Evolutionary conservation across 208 protist species (phyloP).

Genomic region (Wallacemonas collosoma): DNA sequence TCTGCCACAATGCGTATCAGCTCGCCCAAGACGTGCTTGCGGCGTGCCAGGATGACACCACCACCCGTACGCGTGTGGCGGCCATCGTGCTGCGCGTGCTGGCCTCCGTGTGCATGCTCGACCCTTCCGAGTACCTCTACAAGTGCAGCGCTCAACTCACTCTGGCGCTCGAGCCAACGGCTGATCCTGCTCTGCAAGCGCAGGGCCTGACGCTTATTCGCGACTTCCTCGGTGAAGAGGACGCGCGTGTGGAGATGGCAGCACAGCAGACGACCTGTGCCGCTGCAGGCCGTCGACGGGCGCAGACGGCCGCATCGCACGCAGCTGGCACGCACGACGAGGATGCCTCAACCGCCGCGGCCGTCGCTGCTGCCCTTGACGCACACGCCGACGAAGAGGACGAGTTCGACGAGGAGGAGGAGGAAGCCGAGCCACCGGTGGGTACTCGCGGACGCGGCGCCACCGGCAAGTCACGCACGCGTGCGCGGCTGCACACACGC

Average conservation of each 20-base stretch:
- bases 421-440: constrained; percentile 4
- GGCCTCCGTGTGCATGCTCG: constrained; percentile 80
- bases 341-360: neutral
- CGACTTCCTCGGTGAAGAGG: constrained; percentile 86
- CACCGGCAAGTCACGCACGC: neutral
- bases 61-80: constrained; percentile 28
- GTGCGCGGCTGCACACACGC: neutral
- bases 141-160: constrained; percentile 50
- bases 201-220: constrained; percentile 79
- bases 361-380: constrained; percentile 8
- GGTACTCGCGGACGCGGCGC: too few species aligned
- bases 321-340: neutral
- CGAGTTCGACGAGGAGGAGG: neutral
- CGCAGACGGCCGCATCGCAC: neutral
- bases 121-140: constrained; percentile 69
- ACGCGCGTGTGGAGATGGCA: constrained; percentile 64
- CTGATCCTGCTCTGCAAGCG: constrained; percentile 43
- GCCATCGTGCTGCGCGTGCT: constrained; percentile 76
- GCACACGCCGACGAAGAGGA: constrained; percentile 10
- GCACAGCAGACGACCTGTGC: constrained; percentile 24
- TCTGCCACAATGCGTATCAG: constrained; percentile 71
- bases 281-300: neutral
- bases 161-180: constrained; percentile 33
- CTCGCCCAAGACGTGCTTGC: constrained; percentile 52
- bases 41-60: constrained; percentile 27